Evolutionary conservation across 306 rosid genomes (phyloP).

Genomic region (Prunus armeniaca): DNA sequence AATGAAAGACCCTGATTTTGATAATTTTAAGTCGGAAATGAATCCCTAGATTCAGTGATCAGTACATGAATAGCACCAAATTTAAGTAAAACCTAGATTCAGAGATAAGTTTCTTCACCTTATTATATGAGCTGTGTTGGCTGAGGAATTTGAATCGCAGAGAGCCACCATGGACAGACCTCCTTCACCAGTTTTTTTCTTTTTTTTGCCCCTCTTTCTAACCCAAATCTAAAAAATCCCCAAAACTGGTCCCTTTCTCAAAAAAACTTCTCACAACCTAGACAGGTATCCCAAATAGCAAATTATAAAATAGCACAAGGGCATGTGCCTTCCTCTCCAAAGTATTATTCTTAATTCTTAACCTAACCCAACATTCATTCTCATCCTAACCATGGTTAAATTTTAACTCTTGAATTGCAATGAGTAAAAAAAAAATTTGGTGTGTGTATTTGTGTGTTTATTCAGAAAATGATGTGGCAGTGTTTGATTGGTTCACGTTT

Average conservation of each 20-base stretch:
- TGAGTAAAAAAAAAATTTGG: background rate
- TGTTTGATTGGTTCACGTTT: background rate
- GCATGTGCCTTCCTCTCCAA: constrained; percentile 1
- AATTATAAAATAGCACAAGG: background rate
- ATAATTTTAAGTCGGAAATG: background rate
- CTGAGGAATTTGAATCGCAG: constrained; percentile 26
- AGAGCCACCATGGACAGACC: constrained; percentile 32
- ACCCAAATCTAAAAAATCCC: constrained; percentile 28
- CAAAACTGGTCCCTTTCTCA: constrained; percentile 21
- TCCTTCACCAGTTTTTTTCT: constrained; percentile 23
- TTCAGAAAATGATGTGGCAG: background rate
- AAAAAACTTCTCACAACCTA: constrained; percentile 17
- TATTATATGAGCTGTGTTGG: constrained; percentile 3
- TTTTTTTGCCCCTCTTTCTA: constrained; percentile 18
- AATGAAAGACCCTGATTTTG: background rate
- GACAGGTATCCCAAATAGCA: constrained; percentile 8
- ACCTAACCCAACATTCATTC: background rate
- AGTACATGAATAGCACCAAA: background rate
- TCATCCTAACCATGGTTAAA: constrained; percentile 18
- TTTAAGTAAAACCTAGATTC: background rate
- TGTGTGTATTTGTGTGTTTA: background rate
- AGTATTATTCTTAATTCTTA: background rate
- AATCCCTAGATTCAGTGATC: constrained; percentile 20
- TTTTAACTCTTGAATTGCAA: constrained; percentile 17
- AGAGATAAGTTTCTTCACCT: constrained; percentile 15